Evolutionary conservation across 2,329 filamentous ascomycete genomes (phyloP).

Genomic region (Hypoxylon sp.): DNA sequence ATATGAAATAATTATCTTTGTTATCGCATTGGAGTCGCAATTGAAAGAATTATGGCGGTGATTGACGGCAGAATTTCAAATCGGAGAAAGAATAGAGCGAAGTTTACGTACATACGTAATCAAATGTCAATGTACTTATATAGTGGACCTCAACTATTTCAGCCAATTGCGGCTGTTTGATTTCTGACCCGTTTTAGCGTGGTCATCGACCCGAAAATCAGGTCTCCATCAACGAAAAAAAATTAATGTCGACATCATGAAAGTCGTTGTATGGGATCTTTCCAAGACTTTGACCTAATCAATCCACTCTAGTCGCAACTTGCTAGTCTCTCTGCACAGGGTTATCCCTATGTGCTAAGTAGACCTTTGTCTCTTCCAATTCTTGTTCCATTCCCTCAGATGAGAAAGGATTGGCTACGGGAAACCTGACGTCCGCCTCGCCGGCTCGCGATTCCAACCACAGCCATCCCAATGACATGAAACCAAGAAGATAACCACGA

Average conservation of each 20-base stretch:
- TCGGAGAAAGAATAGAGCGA: constrained; percentile 33
- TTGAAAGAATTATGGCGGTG: constrained; percentile 51
- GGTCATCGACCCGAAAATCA: constrained; percentile 10
- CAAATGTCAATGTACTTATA: neutral
- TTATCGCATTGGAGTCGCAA: constrained; percentile 4
- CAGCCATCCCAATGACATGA: constrained; percentile 48
- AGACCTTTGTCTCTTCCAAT: neutral
- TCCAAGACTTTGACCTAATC: constrained; percentile 10
- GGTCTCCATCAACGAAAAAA: constrained; percentile 33
- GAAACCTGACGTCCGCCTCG: constrained; percentile 23
- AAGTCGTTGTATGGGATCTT: neutral
- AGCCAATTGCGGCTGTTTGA: constrained; percentile 27
- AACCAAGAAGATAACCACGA: constrained; percentile 34
- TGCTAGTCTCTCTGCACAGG: neutral
- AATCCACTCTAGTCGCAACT: neutral
- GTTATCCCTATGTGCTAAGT: neutral
- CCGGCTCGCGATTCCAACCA: constrained; percentile 25
- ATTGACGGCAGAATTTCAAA: constrained; percentile 47
- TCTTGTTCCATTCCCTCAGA: constrained; percentile 25
- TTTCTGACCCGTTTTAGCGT: constrained; percentile 32
- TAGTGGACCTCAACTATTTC: neutral
- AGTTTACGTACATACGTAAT: too few relatives aligned
- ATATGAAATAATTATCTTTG: neutral
- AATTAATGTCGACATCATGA: constrained; percentile 50
- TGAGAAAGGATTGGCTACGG: constrained; percentile 23